Conservation (phyloP, 768 basidiomycete species). For the Rickenella mellea region DNA sequence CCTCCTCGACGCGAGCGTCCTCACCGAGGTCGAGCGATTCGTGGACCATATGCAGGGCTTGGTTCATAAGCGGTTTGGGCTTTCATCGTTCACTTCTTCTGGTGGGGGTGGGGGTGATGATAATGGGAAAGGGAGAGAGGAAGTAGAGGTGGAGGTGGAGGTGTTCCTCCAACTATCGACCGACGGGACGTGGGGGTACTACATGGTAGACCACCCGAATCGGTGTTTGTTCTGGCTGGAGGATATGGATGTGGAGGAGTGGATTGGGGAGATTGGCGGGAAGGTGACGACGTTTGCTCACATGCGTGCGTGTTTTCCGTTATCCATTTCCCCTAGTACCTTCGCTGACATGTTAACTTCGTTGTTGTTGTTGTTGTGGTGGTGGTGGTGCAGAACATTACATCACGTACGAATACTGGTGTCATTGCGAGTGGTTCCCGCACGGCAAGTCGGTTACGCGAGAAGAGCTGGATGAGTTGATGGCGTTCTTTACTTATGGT, state of each 20-base stretch:
- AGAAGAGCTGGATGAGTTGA: background rate
- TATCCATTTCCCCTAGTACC: background rate
- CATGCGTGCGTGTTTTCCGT: background rate
- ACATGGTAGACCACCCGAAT: background rate
- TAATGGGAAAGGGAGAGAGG: no score
- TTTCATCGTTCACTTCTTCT: background rate
- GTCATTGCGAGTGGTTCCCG: background rate
- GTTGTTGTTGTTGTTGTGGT: no score
- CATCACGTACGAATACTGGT: background rate
- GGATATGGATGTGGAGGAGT: background rate
- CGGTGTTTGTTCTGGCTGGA: background rate
- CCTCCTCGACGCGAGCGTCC: background rate
- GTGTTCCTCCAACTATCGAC: background rate
- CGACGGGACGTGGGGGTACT: background rate
- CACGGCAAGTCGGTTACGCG: background rate
- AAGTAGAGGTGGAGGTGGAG: no score
- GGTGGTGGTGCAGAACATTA: background rate
- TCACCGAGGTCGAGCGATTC: background rate
- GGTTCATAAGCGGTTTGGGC: background rate
- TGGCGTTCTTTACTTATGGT: background rate
- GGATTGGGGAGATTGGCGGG: background rate
- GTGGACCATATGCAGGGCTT: background rate
- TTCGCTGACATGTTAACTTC: background rate
- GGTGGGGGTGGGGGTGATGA: no score
- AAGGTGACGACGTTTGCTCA: background rate